These are phyloP conservation scores for Ilyonectria mors-panacis DNA, from an alignment of 2,329 filamentous ascomycete genomes.

Conservation along the genomic window DNA sequence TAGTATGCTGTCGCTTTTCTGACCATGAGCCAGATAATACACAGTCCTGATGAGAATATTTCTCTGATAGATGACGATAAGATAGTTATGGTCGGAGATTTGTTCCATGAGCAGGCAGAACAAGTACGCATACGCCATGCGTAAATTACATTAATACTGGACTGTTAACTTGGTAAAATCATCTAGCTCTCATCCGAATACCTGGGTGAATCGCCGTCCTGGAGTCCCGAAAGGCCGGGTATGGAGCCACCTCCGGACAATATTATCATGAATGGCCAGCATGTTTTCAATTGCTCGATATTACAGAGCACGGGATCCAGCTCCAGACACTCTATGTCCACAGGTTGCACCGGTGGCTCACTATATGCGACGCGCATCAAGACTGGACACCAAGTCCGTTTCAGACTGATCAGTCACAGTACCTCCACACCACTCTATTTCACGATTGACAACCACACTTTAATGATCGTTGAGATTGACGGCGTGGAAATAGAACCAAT, in stretches of 20 bases:
- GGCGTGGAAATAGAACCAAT: slow-evolving; percentile 64
- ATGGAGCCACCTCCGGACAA: slow-evolving; percentile 59
- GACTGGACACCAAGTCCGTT: slow-evolving; percentile 47
- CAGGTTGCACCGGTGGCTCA: slow-evolving; percentile 44
- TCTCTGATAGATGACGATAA: slow-evolving; percentile 54
- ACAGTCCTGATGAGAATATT: slow-evolving; percentile 54
- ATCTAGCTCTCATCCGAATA: slow-evolving; percentile 50
- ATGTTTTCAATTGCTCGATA: slow-evolving; percentile 53
- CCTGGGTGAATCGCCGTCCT: slow-evolving; percentile 49
- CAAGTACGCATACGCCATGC: slow-evolving; percentile 43
- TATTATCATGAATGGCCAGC: slow-evolving; percentile 57
- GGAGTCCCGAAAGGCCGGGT: slow-evolving; percentile 53
- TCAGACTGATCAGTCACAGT: slow-evolving; percentile 59
- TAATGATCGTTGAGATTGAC: slow-evolving; percentile 61
- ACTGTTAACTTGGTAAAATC: not conserved
- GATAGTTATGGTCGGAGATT: slow-evolving; percentile 56
- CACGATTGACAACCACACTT: slow-evolving; percentile 60
- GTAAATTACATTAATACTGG: not conserved
- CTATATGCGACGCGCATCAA: slow-evolving; percentile 52
- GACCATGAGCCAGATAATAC: slow-evolving; percentile 49
- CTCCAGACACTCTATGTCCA: not conserved
- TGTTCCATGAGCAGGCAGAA: slow-evolving; percentile 55
- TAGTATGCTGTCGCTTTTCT: not conserved
- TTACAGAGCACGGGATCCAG: not conserved
- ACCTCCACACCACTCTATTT: slow-evolving; percentile 58